These are phyloP conservation scores for Cryptococcus sp. DNA, from an alignment of 1,284 basidiomycete genomes.

Conservation along the genomic window DNA sequence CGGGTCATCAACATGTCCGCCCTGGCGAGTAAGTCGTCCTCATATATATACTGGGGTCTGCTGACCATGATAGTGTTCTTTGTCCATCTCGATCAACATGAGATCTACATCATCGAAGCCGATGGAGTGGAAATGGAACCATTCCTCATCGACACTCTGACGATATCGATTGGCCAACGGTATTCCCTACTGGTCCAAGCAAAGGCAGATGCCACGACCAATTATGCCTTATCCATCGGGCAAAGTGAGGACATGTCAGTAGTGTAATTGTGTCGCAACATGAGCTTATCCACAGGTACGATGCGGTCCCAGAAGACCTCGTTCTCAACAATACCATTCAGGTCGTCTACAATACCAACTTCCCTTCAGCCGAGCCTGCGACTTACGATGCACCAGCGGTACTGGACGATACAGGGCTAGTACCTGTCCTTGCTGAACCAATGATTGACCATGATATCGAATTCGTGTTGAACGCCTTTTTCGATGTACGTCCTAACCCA, in stretches of 20 bases:
- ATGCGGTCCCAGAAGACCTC: conserved; percentile 64
- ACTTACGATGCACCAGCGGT: conserved; percentile 21
- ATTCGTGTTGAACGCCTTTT: conserved; percentile 48
- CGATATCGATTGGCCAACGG: conserved; percentile 78
- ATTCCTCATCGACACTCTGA: conserved; percentile 63
- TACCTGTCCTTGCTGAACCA: conserved; percentile 37
- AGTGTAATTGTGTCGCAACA: background rate
- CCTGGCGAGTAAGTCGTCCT: conserved; percentile 35
- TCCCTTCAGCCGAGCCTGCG: conserved; percentile 11
- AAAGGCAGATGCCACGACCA: conserved; percentile 71
- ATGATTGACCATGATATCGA: conserved; percentile 41
- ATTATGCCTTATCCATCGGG: conserved; percentile 86
- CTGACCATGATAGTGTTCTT: conserved; percentile 55
- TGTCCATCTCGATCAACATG: conserved; percentile 87
- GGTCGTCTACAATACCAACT: conserved; percentile 56
- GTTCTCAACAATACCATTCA: conserved; percentile 73
- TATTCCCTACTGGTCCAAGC: conserved; percentile 89
- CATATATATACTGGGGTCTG: background rate
- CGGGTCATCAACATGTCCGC: conserved; percentile 73
- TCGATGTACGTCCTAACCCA: conserved; percentile 37
- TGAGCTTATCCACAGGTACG: conserved; percentile 66
- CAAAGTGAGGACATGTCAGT: conserved; percentile 63
- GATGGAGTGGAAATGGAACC: conserved; percentile 81
- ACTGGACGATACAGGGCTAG: conserved; percentile 49
- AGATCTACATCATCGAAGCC: conserved; percentile 82